These are phyloP conservation scores for Pittosporum tobira DNA, from an alignment of 129 eudicot species.

Conservation along the genomic window DNA sequence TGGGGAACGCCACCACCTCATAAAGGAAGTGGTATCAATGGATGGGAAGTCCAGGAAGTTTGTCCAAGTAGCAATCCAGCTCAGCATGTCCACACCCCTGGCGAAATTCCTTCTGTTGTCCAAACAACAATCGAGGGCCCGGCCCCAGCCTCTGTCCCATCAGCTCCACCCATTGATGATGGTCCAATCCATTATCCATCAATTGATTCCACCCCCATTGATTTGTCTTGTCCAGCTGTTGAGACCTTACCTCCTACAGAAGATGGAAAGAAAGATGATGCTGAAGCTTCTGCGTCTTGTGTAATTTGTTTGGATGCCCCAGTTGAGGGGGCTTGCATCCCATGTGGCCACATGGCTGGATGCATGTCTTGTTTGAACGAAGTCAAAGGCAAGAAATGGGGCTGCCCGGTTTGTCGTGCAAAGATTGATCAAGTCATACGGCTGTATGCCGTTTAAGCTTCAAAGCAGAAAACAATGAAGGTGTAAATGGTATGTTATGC, in stretches of 20 bases:
- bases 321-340: constrained; percentile 90
- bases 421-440: constrained; percentile 76
- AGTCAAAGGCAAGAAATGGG: constrained; percentile 76
- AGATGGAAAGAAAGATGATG: constrained; percentile 28
- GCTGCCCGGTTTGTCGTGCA: constrained; percentile 93
- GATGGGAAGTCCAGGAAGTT: constrained; percentile 23
- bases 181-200: constrained; percentile 80
- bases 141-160: constrained; percentile 21
- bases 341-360: constrained; percentile 99
- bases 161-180: constrained; percentile 66
- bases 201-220: constrained; percentile 36
- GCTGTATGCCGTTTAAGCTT: constrained; percentile 60
- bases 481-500: constrained; percentile 24
- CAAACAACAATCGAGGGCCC: constrained; percentile 25
- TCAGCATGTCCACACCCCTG: constrained; percentile 23
- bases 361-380: constrained; percentile 92
- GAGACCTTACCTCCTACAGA: constrained; percentile 18
- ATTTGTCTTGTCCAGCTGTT: constrained; percentile 14
- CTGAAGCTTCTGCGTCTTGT: constrained; percentile 49
- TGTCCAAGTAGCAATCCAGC: constrained; percentile 28
- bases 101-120: constrained; percentile 22
- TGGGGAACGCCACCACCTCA: constrained; percentile 10
- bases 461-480: constrained; percentile 14
- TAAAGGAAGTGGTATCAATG: constrained; percentile 13
- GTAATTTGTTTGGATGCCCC: constrained; percentile 93